Conservation (phyloP, 208 protist genomes). For the Trypanosoma rangeli region DNA sequence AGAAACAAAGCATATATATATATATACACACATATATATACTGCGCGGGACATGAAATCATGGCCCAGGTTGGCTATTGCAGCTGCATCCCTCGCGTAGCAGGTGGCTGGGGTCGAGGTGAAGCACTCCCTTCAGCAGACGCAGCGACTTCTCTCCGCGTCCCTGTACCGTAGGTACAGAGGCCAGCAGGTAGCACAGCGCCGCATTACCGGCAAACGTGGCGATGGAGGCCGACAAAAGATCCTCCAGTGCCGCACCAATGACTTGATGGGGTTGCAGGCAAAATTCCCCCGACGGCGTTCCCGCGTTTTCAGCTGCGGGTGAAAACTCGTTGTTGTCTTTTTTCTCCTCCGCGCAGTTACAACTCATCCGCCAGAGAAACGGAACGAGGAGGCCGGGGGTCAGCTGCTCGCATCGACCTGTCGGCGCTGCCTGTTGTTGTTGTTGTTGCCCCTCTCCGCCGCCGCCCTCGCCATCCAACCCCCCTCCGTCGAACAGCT, state of each 20-base stretch:
- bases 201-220: slow-evolving; percentile 6
- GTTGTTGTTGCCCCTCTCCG: neutral
- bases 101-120: slow-evolving; percentile 19
- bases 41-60: neutral
- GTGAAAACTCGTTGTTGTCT: neutral
- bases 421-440: neutral
- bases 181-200: slow-evolving; percentile 16
- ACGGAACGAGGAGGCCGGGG: slow-evolving; percentile 3
- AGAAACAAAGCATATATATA: slow-evolving; percentile 4
- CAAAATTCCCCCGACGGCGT: neutral
- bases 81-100: neutral
- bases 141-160: slow-evolving; percentile 15
- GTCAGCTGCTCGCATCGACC: neutral
- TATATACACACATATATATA: too few species aligned
- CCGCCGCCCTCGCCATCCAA: neutral
- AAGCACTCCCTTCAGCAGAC: slow-evolving; percentile 14
- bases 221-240: slow-evolving; percentile 4
- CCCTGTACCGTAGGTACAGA: slow-evolving; percentile 14
- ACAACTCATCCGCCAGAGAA: slow-evolving; percentile 12
- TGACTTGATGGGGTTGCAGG: neutral
- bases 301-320: neutral
- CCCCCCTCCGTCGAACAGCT: neutral
- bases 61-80: neutral
- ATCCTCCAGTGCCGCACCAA: slow-evolving; percentile 8
- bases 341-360: slow-evolving; percentile 2